Base-by-base conservation (phyloP, 2,329 filamentous ascomycete species). In the Beauveria australis region DNA sequence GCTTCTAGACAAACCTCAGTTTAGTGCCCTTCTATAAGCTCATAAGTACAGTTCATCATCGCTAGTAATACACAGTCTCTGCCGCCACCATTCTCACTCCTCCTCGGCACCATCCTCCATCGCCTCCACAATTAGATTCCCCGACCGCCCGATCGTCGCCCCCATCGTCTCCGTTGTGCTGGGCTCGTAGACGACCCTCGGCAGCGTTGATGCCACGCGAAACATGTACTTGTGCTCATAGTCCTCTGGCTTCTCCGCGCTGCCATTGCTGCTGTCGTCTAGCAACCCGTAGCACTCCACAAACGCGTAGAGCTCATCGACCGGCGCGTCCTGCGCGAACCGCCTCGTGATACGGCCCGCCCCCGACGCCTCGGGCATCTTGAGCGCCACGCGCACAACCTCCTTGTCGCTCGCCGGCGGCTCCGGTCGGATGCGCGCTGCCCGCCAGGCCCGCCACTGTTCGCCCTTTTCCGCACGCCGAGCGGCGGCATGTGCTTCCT, bases 291-390 rank as follows among this genome's bases (percentile, higher is more conserved):
- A 88, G 75, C 93, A 97, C 70, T 99, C 94, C 2, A 97, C 92
- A 75, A 96, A 97, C 0, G 93, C 94, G 73, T 97, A 97, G 6
- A 99, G 76, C 68, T 97, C 92, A 71, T 97, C 93, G 43, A 97
- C 78, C 2, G 82, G 80, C 0, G 89, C 84, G n/a, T 84, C 78
- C 1, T 81, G 78, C 0, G 79, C 73, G 71, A 99, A 97, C 54
- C 83, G 84, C 47, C 93, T 83, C 60, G 96, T 83, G 2, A 96
- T 83, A 47, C 92, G 82, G 53, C 91, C 88, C 0, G 85, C 89
- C 5, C 83, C 87, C 0, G 74, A 75, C 33, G 72, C 72, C 64
- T 81, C 78, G 9, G 84, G 83, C 81, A 88, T 82, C 75, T 85
- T 86, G 47, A 88, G 74, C 4, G 84, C 85, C 30, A 88, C 76